Percentiles rank a stretch among this genome's conserved stretches.
These are phyloP conservation scores for Pisolithus tinctorius DNA, from an alignment of 768 basidiomycete genomes.

Conservation along the genomic window DNA sequence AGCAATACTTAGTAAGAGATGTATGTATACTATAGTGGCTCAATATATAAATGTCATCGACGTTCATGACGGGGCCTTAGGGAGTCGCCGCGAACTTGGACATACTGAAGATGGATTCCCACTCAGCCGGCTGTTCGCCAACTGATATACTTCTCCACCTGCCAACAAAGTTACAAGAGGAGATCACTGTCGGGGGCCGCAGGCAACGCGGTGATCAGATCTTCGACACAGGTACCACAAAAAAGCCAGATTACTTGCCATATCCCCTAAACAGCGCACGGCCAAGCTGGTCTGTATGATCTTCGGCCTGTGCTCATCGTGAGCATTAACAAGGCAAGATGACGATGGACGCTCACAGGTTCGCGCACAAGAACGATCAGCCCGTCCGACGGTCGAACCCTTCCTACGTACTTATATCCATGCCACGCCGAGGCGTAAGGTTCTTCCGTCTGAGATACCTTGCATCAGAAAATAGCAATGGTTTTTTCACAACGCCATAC, in stretches of 20 bases:
- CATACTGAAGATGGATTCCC: slow-evolving; percentile 50
- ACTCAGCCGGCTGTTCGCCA: slow-evolving; percentile 31
- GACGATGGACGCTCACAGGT: slow-evolving; percentile 33
- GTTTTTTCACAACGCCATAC: slow-evolving; percentile 24
- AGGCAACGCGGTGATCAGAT: slow-evolving; percentile 4
- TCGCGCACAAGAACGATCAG: slow-evolving; percentile 47
- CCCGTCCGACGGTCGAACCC: slow-evolving; percentile 54
- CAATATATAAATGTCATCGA: no score
- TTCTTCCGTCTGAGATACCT: slow-evolving; percentile 36
- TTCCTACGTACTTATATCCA: slow-evolving; percentile 46
- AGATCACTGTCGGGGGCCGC: slow-evolving; percentile 31
- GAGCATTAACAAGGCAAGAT: slow-evolving; percentile 1
- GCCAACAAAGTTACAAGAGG: slow-evolving; percentile 47
- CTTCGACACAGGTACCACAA: background rate
- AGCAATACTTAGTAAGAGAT: no score
- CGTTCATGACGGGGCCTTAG: background rate
- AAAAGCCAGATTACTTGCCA: slow-evolving; percentile 22
- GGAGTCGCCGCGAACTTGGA: slow-evolving; percentile 30
- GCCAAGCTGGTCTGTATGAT: slow-evolving; percentile 24
- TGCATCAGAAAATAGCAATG: background rate
- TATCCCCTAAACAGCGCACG: slow-evolving; percentile 43
- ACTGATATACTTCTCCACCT: slow-evolving; percentile 33
- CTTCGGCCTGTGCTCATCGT: slow-evolving; percentile 14
- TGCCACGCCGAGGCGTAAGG: slow-evolving; percentile 50
- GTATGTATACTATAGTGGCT: background rate